Base-by-base conservation (phyloP, 495 filamentous ascomycete species). In the Xylaria flabelliformis region DNA sequence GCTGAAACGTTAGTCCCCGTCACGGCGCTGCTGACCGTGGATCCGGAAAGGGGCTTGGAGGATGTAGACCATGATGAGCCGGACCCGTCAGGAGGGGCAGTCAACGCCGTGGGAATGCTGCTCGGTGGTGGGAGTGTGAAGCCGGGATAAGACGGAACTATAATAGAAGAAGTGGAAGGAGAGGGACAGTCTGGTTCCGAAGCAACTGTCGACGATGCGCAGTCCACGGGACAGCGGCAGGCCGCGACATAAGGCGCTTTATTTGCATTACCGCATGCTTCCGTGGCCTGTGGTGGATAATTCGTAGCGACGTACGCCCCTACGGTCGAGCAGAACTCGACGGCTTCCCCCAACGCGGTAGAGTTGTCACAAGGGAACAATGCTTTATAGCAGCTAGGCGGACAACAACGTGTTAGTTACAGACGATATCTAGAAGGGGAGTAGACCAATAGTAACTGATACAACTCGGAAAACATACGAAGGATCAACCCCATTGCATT, bases 211-310 rank as follows among this genome's bases (percentile, higher is more conserved):
- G 56, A 26, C 24, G 77, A 72, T 39, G 77, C 62, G n/a, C 77
- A 79, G 39, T 58, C 53, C 53, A 69, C 68, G 32, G 68, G 70
- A 26, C 77, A 79, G n/a, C 70, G 64, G 42, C 77, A 79, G 46
- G 77, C 77, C 32, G 70, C 76, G 7, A 77, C 71, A 12, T 79
- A 79, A 32, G 71, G 44, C 7, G 19, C 26, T 63, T 70, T 74
- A 50, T 75, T 74, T 12, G 64, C 65, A 69, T 69, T 79, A 8
- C 77, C 77, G 41, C 77, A 79, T 26, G 71, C 77, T 1, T 69
- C 62, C 21, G 77, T 79, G 44, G 77, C 77, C 51, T 58, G 68
- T 29, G 77, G 41, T 29, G 77, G 77, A 46, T 77, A 79, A 36
- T 77, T 69, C 29, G 75, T 77, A 42, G 77, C 75, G 5, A 65